Percentiles rank a stretch among this genome's conserved stretches.
phyloP scores from a whole-genome alignment of 169 alveolate species.

The Plasmodium inui region DNA sequence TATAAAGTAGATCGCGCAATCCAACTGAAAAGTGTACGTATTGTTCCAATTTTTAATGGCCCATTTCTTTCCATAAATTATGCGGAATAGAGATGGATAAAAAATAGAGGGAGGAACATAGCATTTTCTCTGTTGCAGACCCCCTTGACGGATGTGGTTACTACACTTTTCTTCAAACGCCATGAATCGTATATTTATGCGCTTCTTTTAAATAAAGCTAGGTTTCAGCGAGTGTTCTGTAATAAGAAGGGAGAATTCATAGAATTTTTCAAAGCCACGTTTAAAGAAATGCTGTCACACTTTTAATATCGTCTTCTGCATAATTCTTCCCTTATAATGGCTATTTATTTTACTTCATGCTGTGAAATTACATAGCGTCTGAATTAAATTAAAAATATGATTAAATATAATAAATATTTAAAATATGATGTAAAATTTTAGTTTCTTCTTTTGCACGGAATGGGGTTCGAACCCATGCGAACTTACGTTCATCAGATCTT shows the following conservation, averaged over 20 bases:
- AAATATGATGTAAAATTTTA: background rate
- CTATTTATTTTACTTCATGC: background rate
- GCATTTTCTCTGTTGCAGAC: background rate
- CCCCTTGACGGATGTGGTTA: background rate
- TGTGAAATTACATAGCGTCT: background rate
- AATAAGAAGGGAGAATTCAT: background rate
- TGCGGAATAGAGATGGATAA: background rate
- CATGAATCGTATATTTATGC: background rate
- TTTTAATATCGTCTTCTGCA: background rate
- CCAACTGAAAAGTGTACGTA: background rate
- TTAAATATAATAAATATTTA: background rate
- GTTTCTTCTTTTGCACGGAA: slow-evolving; percentile 77
- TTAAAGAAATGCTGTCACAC: too few species aligned
- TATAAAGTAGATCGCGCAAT: background rate
- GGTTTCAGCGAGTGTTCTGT: background rate
- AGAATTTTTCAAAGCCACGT: background rate
- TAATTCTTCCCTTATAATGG: background rate
- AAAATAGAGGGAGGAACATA: background rate
- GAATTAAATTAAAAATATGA: too few species aligned
- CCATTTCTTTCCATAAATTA: background rate
- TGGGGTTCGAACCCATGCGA: slow-evolving; percentile 89
- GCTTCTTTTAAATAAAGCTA: background rate
- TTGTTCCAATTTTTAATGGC: background rate
- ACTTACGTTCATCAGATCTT: slow-evolving; percentile 87
- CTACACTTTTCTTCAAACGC: background rate